Evolutionary conservation across 2,329 filamentous ascomycete genomes (phyloP), one percentile per base, ranked within the genome.

Genomic region (Lachnellula suecica): DNA sequence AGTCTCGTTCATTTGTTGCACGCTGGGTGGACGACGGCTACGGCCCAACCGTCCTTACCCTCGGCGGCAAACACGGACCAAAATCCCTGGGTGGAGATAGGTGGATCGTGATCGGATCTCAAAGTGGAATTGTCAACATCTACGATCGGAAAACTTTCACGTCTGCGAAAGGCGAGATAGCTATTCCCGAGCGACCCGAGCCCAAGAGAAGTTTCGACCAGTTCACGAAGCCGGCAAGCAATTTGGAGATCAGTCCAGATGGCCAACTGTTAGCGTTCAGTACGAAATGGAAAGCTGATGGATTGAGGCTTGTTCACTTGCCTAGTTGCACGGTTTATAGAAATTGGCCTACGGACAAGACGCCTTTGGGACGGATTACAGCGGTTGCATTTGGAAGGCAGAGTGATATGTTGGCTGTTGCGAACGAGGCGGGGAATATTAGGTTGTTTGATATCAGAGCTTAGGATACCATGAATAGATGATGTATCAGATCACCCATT

Each of bases 261-360:
- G 91, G 91, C 1, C 94, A 99, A 72, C 74, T 97, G 46, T 74
- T 99, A 61, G 90, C 85, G 0, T 91, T 97, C 76, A 89, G 85
- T 37, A 95, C 89, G 71, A 82, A 82, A 57, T 88, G 88, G 79
- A 96, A 96, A 79, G 87, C 87, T 68, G 91, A 97, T 72, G 90
- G 92, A 0, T 73, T 99, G 69, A 81, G 88, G 65, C 74, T 99
- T 59, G 91, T 93, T 27, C 94, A 99, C 71, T 74, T 99, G 61
- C 92, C 93, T 0, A 92, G 83, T 61, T 96, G 91, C 70, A 96
- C 91, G 1, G 90, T 97, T 19, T 99, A 94, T 78, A 85, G 87
- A 65, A 99, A 99, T 72, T 99, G 94, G 94, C 94, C 94, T 22
- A 99, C 93, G 49, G 83, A 85, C 58, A 86, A 88, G 68, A 99